Evolutionary conservation across 805 yeast genomes (phyloP).

Genomic region (Starmerella scarabaei): DNA sequence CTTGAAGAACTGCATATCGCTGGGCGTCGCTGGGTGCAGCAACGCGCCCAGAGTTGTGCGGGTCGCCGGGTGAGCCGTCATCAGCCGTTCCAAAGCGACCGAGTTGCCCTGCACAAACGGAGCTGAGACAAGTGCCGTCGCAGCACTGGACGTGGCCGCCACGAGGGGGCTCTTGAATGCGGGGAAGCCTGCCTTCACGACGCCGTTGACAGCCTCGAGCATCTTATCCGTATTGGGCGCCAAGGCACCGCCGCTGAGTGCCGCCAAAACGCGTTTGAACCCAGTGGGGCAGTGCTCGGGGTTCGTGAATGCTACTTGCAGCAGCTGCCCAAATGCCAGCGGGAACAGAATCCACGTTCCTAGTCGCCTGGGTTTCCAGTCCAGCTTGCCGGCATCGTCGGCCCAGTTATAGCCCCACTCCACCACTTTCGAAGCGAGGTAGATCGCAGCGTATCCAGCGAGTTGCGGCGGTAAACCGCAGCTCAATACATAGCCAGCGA

Average conservation of each 20-base stretch:
- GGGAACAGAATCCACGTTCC: slow-evolving; percentile 33
- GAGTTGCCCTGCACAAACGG: neutral
- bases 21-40: slow-evolving; percentile 24
- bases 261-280: slow-evolving; percentile 24
- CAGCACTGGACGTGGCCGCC: slow-evolving; percentile 16
- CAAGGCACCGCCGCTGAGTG: slow-evolving; percentile 24
- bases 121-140: slow-evolving; percentile 3
- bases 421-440: slow-evolving; percentile 25
- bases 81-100: slow-evolving; percentile 22
- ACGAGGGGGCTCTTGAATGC: slow-evolving; percentile 24
- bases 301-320: slow-evolving; percentile 27
- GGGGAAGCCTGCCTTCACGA: slow-evolving; percentile 26
- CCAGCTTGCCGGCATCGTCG: slow-evolving; percentile 26
- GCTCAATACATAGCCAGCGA: slow-evolving; percentile 14
- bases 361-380: slow-evolving; percentile 26
- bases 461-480: slow-evolving; percentile 21
- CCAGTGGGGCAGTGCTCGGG: slow-evolving; percentile 27
- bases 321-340: slow-evolving; percentile 30
- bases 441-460: slow-evolving; percentile 25
- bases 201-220: slow-evolving; percentile 24
- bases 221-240: slow-evolving; percentile 27
- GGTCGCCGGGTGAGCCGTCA: slow-evolving; percentile 26
- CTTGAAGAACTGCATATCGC: slow-evolving; percentile 21
- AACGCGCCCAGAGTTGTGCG: slow-evolving; percentile 26
- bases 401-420: slow-evolving; percentile 28